Percentiles rank a stretch among this genome's conserved stretches.
Evolutionary conservation across 345 rosid genomes (phyloP).

Genomic region (Atalantia buxifolia): DNA sequence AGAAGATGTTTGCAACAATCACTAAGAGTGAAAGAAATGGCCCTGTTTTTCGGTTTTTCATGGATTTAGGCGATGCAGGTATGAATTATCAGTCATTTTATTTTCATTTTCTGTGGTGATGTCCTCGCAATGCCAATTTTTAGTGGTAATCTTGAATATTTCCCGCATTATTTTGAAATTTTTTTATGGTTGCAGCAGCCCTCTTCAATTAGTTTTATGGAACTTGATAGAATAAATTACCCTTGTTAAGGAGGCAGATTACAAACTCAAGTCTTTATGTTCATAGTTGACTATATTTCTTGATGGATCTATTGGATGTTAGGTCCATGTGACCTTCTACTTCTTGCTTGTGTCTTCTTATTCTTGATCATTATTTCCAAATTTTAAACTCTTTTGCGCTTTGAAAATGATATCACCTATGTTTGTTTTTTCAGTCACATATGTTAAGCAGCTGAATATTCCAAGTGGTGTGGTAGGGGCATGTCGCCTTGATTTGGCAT

Average conservation of each 20-base stretch:
- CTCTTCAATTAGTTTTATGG: not conserved
- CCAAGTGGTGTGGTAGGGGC: conserved; percentile 97
- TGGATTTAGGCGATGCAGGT: conserved; percentile 99
- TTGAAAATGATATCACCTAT: conserved; percentile 6
- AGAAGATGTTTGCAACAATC: conserved; percentile 72
- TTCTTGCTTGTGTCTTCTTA: not conserved
- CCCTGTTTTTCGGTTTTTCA: conserved; percentile 86
- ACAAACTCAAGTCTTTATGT: not conserved
- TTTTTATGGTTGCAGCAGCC: not conserved
- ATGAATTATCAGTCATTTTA: not conserved
- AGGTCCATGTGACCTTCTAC: not conserved
- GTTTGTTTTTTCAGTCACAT: conserved; percentile 52
- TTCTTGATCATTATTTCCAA: not conserved
- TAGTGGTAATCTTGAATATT: not conserved
- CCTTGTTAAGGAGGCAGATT: not conserved
- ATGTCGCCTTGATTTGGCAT: conserved; percentile 97
- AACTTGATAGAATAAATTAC: not conserved
- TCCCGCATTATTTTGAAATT: not conserved
- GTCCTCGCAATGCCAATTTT: not conserved
- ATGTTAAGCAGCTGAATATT: conserved; percentile 80
- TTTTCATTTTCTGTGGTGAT: no score
- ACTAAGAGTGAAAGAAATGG: conserved; percentile 86
- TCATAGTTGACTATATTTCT: not conserved
- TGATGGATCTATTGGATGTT: not conserved
- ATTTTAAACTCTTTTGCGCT: not conserved